Base-by-base conservation (phyloP, 495 filamentous ascomycete genomes). In the Talaromyces thailandensis region DNA sequence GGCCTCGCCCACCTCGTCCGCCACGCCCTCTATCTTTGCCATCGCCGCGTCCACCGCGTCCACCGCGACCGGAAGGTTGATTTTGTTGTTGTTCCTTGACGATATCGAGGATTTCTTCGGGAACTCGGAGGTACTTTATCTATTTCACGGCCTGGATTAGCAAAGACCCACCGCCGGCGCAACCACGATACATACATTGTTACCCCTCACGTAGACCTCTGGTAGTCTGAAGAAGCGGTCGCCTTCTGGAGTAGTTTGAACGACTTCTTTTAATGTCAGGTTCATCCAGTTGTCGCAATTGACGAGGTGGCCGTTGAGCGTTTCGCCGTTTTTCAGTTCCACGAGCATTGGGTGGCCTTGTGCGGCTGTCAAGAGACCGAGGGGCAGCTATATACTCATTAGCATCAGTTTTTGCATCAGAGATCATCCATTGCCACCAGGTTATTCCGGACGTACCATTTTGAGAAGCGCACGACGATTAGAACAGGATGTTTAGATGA, bases 271-370 rank as follows among this genome's bases (percentile, higher is more conserved):
- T 71, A 98, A 76, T 21, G 93, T 97, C 56, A 98, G 75, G 74
- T 98, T 98, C 94, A 98, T 98, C 92, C 92, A 98, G 40, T 92
- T 98, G 74, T 98, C 94, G 82, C 92, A 98, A 71, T 86, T 92
- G 72, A 96, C 87, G 60, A 98, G 81, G 71, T 96, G 92, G 66
- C 94, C 94, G 76, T 98, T 98, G 56, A 98, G 81, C 0, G 93
- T 98, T 73, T 98, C 95, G 75, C 94, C 95, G 68, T 93, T 96
- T 82, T 98, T 98, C 64, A 98, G 90, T 81, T 98, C 94, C 50
- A 98, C 94, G 59, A 98, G 90, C 92, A 98, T 98, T 12, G 93
- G 93, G 76, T 96, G 91, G 84, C 95, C 95, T 80, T 96, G 91
- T 60, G 94, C 93, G 69, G 93, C 94, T 62, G 87, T 96, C 43